These are phyloP conservation scores for Pouteria campechiana DNA, from an alignment of 179 eudicot species.

Conservation along the genomic window DNA sequence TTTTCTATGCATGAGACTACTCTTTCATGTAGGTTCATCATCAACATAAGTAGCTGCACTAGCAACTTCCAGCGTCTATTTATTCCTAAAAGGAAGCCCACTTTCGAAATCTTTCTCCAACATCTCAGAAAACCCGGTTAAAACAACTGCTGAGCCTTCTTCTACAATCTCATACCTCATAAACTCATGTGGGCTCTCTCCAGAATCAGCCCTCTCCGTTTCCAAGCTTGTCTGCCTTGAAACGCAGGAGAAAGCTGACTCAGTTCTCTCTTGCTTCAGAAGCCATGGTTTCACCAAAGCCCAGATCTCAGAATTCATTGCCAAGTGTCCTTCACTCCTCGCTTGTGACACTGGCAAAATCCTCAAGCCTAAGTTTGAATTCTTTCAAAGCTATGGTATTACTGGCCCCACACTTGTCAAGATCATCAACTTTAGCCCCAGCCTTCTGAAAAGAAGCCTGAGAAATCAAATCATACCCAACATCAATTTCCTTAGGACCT, in stretches of 20 bases:
- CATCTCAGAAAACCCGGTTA: too few species aligned
- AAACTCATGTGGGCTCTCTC: constrained; percentile 16
- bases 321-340: constrained; percentile 9
- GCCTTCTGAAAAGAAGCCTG: constrained; percentile 1
- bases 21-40: too few species aligned
- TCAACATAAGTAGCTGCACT: too few species aligned
- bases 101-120: too few species aligned
- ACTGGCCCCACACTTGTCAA: constrained; percentile 7
- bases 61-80: too few species aligned
- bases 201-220: constrained; percentile 5
- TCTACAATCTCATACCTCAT: constrained; percentile 13
- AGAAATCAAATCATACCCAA: constrained; percentile 8
- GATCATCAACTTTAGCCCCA: background rate
- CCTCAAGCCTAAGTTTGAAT: constrained; percentile 23
- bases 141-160: too few species aligned
- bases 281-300: constrained; percentile 15
- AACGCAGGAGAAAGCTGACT: constrained; percentile 8
- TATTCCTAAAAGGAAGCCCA: too few species aligned
- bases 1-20: too few species aligned
- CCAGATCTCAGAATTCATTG: constrained; percentile 9
- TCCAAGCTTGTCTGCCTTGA: constrained; percentile 5
- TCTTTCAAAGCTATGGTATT: constrained; percentile 15
- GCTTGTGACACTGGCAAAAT: constrained; percentile 5
- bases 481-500: constrained; percentile 1
- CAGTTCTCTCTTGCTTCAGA: constrained; percentile 6